Evolutionary conservation across 108 stramenopile genomes (phyloP), one percentile per base, ranked within the genome.

Genomic region (Cyclostephanos tholiformis): DNA sequence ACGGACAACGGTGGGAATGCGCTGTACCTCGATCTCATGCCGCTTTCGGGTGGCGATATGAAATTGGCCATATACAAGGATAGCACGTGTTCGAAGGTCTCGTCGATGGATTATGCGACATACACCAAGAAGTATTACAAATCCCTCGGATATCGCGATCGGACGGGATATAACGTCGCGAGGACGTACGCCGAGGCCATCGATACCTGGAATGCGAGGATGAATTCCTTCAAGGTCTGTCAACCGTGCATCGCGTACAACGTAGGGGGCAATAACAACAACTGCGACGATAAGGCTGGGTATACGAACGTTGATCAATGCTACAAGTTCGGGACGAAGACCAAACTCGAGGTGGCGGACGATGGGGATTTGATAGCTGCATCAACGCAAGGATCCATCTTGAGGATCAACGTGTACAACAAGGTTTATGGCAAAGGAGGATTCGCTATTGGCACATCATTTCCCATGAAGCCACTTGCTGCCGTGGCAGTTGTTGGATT

Each of bases 211-310:
- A 77, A 77, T 62, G 66, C 71, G 25, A 49, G 60, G 19, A 67
- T 77, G 66, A 68, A 56, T 38, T 60, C 32, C 5, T 77, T 71
- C 70, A 77, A 77, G 43, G 26, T 67, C 4, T 77, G 76, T 57
- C 76, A 77, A 52, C 76, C 76, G 0, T 77, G 76, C 57, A 23
- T 58, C 0, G 76, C 76, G 3, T 77, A 77, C 70, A 68, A 77
- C 69, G 61, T 20, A 53, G 65, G 61, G 29, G 60, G 36, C n/a
- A n/a, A n/a, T n/a, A n/a, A n/a, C n/a, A 62, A 77, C 46, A 68
- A 67, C 30, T 77, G 76, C 55, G 63, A 77, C 22, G 76, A 77
- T 57, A 53, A 77, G 39, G 76, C 76, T 8, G 76, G 66, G 10
- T 77, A 77, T 25, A 77, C 70, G 1, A 77, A 68, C 35, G 69